Base-by-base conservation (phyloP, 768 basidiomycete genomes). In the Leccinum boreale region DNA sequence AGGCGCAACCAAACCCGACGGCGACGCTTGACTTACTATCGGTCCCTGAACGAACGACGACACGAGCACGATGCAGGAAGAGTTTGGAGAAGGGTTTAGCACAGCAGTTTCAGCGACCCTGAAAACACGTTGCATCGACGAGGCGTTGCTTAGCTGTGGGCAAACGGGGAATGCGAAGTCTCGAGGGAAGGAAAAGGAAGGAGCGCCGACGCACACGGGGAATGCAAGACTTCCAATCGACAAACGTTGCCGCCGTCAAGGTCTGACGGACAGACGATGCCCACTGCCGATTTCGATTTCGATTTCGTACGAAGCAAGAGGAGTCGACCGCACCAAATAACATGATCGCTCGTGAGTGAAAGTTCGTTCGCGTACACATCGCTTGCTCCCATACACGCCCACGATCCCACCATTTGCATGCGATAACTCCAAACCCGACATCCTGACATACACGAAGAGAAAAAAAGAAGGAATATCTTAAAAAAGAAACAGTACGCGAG, bases 51-150 rank as follows among this genome's bases (percentile, higher is more conserved):
- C n/a, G 39, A 42, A 42, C 39, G 39, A n/a, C 5, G 29, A 58
- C 19, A 44, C 36, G 35, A 14, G 21, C 7, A 24, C 17, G 31
- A 36, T 15, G 17, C 58, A 46, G 24, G 29, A 35, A 44, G 9
- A 42, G 39, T 19, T 2, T 19, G 6, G 12, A 26, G 28, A 24
- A 36, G 51, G 42, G 29, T 17, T 17, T 26, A 35, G 23, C 21
- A 57, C 39, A 44, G 56, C 54, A 26, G 5, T 1, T 26, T n/a
- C 52, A 15, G 4, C 52, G 65, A 68, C 65, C 65, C 65, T 67
- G 42, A 52, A 45, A 48, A 61, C 66, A 67, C 48, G 66, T 56
- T 53, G 64, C 53, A 68, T 60, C 61, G 66, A 66, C 67, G 67
- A 66, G 67, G 67, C 65, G 45, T 29, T 52, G 39, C 19, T 42